Conservation (phyloP, 192 early-diverging fungal species). For the Phlyctochytrium bullatum region DNA sequence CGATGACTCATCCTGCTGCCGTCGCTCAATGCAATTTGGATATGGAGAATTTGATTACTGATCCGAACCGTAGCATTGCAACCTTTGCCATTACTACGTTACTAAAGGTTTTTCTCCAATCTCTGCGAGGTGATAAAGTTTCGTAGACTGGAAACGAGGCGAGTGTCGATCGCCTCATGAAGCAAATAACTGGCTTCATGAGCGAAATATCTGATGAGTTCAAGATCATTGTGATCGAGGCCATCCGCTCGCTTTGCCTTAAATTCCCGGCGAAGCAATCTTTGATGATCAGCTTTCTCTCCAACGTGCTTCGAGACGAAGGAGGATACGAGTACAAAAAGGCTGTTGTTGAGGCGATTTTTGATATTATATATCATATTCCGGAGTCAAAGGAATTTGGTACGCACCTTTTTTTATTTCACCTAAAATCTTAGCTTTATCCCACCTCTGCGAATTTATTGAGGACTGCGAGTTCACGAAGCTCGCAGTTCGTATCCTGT, state of each 20-base stretch:
- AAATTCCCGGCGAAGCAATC: conserved; percentile 96
- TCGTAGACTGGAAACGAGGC: conserved; percentile 93
- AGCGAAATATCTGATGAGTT: conserved; percentile 98
- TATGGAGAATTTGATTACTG: conserved; percentile 96
- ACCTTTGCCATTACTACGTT: conserved; percentile 99
- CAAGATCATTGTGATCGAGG: conserved; percentile 99
- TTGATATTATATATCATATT: conserved; percentile 91
- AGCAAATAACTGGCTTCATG: conserved; percentile 99
- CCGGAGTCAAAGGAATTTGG: conserved; percentile 91
- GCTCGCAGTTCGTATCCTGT: conserved; percentile 94
- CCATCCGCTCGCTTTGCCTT: conserved; percentile 91
- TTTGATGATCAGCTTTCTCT: conserved; percentile 89
- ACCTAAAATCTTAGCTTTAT: conserved; percentile 60
- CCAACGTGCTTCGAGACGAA: conserved; percentile 91
- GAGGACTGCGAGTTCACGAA: conserved; percentile 99
- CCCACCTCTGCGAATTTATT: conserved; percentile 98
- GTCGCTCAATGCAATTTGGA: conserved; percentile 96
- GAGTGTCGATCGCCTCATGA: conserved; percentile 96
- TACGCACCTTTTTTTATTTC: conserved; percentile 19
- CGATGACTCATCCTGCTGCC: conserved; percentile 83
- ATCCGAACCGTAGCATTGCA: conserved; percentile 93
- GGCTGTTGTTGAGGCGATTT: conserved; percentile 94
- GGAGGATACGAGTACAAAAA: conserved; percentile 98
- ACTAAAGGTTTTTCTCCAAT: conserved; percentile 61
- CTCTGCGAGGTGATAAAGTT: neutral